A percentile compares a stretch with the other conserved stretches of the same genome.
Conservation (phyloP, 2,329 filamentous ascomycete species). For the Mycosphaerella sp. region DNA sequence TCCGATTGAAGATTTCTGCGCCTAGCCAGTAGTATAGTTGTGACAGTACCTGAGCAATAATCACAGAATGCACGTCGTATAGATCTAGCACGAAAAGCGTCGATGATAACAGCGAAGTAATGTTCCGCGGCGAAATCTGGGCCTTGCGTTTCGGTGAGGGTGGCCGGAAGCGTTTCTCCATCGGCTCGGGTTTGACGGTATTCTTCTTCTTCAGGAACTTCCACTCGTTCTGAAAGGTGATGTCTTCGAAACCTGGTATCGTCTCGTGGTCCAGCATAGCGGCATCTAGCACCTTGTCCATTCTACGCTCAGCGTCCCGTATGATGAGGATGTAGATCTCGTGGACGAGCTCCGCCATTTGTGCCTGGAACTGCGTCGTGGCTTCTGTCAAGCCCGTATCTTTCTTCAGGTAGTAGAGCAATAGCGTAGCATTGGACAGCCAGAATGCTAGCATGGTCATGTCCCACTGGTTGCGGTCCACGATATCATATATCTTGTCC, state of each 20-base stretch:
- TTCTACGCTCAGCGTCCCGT: slow-evolving; percentile 84
- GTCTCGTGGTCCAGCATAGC: slow-evolving; percentile 98
- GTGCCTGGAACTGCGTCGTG: slow-evolving; percentile 83
- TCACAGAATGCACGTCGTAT: slow-evolving; percentile 98
- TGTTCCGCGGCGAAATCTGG: slow-evolving; percentile 87
- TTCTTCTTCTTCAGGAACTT: slow-evolving; percentile 90
- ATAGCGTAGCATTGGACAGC: slow-evolving; percentile 92
- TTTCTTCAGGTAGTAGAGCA: slow-evolving; percentile 97
- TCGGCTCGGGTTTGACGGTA: slow-evolving; percentile 79
- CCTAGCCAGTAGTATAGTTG: slow-evolving; percentile 96
- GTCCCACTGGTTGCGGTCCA: slow-evolving; percentile 96
- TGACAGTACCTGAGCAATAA: slow-evolving; percentile 81
- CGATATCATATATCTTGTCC: slow-evolving; percentile 93
- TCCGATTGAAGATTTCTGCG: slow-evolving; percentile 92
- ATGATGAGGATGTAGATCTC: slow-evolving; percentile 99
- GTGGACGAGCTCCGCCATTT: slow-evolving; percentile 90
- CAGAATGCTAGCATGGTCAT: slow-evolving; percentile 99
- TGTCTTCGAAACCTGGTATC: slow-evolving; percentile 93
- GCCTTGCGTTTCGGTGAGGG: slow-evolving; percentile 89
- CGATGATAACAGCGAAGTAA: slow-evolving; percentile 89
- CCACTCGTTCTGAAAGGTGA: slow-evolving; percentile 98
- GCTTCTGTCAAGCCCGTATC: slow-evolving; percentile 73
- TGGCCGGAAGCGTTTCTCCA: slow-evolving; percentile 84
- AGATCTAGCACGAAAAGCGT: slow-evolving; percentile 95
- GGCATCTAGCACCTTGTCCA: slow-evolving; percentile 89